Percentiles rank a stretch among this genome's conserved stretches.
phyloP scores from a whole-genome alignment of 352 stramenopile species.

The Phytophthora hybrid region DNA sequence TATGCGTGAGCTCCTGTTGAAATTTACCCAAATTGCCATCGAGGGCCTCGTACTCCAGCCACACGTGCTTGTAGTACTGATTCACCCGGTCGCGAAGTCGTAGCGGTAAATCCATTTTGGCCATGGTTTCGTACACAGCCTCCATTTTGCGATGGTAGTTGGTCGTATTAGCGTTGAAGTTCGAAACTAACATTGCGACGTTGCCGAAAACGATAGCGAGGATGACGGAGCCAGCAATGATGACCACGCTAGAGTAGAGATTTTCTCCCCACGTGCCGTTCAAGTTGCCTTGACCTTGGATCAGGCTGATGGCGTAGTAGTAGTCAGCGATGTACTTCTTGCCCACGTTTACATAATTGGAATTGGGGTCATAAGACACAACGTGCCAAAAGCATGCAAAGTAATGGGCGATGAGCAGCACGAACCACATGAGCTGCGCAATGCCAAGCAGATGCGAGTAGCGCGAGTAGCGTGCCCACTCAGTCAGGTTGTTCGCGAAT shows the following conservation, averaged over 20 bases:
- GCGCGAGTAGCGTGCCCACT: constrained; percentile 38
- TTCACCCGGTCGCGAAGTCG: constrained; percentile 48
- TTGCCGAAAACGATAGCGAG: no score
- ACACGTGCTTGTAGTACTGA: constrained; percentile 60
- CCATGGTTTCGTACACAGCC: constrained; percentile 59
- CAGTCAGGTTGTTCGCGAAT: constrained; percentile 31
- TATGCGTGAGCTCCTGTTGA: constrained; percentile 48
- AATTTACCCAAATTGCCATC: constrained; percentile 49
- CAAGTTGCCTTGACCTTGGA: constrained; percentile 58
- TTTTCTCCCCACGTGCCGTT: constrained; percentile 29
- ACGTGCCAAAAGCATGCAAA: constrained; percentile 58
- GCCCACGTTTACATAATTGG: not conserved
- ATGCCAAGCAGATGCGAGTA: constrained; percentile 47
- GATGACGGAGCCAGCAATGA: constrained; percentile 54
- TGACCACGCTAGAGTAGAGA: constrained; percentile 42
- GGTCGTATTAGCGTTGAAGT: constrained; percentile 55
- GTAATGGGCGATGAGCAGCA: constrained; percentile 55
- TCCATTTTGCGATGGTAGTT: constrained; percentile 76
- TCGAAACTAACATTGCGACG: constrained; percentile 62
- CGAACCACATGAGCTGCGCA: constrained; percentile 39
- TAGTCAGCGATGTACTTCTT: constrained; percentile 49
- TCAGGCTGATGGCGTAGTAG: constrained; percentile 44
- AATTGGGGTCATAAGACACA: constrained; percentile 1
- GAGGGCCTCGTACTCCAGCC: constrained; percentile 52
- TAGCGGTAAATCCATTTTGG: constrained; percentile 47